Evolutionary conservation across 805 yeast genomes (phyloP).

Genomic region (Hermanozyma aechmeae): DNA sequence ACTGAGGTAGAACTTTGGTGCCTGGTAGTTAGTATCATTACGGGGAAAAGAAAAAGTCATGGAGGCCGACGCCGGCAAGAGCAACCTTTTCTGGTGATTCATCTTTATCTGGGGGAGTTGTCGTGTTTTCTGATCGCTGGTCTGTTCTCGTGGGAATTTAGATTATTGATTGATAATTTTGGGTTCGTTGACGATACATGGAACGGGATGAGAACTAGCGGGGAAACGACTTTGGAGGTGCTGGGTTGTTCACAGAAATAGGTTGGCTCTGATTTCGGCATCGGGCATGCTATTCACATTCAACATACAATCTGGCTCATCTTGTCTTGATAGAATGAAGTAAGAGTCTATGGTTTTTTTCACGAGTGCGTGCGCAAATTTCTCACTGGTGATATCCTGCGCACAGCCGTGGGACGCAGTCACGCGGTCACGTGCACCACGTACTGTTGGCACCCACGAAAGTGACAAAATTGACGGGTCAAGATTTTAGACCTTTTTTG

Average conservation of each 20-base stretch:
- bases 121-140: no score
- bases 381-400: no score
- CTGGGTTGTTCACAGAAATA: background rate
- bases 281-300: no score
- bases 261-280: no score
- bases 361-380: slow-evolving; percentile 10
- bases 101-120: no score
- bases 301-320: slow-evolving; percentile 28
- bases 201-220: background rate
- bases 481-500: background rate
- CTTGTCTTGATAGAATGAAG: slow-evolving; percentile 15
- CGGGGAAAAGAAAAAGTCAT: no score
- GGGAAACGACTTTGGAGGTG: background rate
- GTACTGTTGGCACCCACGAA: no score
- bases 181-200: background rate
- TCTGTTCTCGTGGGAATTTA: no score
- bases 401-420: no score
- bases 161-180: background rate
- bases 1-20: slow-evolving; percentile 92
- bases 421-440: no score
- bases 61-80: no score
- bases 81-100: no score
- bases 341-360: slow-evolving; percentile 13
- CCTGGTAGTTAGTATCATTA: slow-evolving; percentile 30
- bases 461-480: background rate